Conservation (phyloP, 495 filamentous ascomycete species). For the Monascus purpureus region DNA sequence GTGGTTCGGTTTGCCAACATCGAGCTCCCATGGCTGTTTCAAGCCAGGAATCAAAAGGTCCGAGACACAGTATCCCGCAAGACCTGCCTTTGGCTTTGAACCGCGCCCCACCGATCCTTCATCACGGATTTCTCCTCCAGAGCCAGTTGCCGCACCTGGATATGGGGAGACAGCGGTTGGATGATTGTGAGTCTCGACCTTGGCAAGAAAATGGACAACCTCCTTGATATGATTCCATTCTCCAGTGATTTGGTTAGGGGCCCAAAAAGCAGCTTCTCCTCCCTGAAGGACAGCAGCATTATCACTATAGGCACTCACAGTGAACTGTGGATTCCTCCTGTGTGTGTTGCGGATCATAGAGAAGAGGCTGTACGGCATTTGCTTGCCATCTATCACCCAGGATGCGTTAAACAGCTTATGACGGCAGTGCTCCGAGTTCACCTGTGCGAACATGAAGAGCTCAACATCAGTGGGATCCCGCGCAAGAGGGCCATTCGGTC, state of each 20-base stretch:
- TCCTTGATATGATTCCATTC: conserved; percentile 84
- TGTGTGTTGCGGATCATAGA: conserved; percentile 94
- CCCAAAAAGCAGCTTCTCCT: conserved; percentile 61
- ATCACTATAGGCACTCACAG: conserved; percentile 90
- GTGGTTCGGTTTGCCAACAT: conserved; percentile 80
- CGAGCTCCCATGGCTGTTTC: conserved; percentile 73
- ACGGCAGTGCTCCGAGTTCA: conserved; percentile 50
- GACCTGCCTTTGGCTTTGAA: conserved; percentile 83
- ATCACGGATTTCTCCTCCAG: conserved; percentile 88
- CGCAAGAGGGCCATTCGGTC: conserved; percentile 48
- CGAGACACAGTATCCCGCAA: conserved; percentile 87
- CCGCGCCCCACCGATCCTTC: conserved; percentile 90
- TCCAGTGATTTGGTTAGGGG: conserved; percentile 68
- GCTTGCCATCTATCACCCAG: conserved; percentile 88
- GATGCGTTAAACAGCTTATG: conserved; percentile 89
- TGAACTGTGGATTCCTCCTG: conserved; percentile 57
- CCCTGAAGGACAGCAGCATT: conserved; percentile 91
- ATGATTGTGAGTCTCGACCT: conserved; percentile 97
- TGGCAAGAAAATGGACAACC: conserved; percentile 72
- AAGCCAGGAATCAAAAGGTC: conserved; percentile 78
- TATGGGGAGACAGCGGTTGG: conserved; percentile 87
- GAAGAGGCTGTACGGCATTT: conserved; percentile 68
- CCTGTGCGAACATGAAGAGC: conserved; percentile 98
- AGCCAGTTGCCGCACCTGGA: conserved; percentile 79
- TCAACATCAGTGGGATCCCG: conserved; percentile 79